Conservation (phyloP, 148 eudicot species). For the Diospyros kaki region DNA sequence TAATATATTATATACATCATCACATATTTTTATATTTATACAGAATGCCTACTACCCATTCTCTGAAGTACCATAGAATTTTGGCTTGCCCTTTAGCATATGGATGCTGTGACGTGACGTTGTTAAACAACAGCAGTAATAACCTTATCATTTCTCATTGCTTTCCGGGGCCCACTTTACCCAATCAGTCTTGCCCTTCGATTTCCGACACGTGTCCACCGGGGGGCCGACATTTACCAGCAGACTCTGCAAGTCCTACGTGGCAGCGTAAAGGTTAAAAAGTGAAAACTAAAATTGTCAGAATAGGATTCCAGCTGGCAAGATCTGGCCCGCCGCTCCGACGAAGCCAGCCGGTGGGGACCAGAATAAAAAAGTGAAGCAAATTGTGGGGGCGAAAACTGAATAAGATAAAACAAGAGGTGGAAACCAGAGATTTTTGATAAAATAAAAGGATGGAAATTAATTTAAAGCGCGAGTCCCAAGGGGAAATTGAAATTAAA, state of each 20-base stretch:
- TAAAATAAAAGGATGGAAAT: not conserved
- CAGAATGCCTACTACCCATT: too few species aligned
- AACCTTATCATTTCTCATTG: not conserved
- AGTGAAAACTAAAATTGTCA: not conserved
- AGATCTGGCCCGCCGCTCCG: conserved; percentile 3
- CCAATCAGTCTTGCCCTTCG: not conserved
- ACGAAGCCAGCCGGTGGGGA: conserved; percentile 20
- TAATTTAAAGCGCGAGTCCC: conserved; percentile 16
- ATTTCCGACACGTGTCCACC: not conserved
- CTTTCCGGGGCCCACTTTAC: not conserved
- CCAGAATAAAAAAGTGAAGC: not conserved
- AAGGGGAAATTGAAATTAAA: not conserved
- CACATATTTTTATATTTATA: too few species aligned
- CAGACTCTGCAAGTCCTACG: not conserved
- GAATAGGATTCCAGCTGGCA: not conserved
- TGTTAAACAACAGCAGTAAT: not conserved
- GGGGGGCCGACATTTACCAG: not conserved
- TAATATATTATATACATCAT: too few species aligned
- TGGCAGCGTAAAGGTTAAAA: not conserved
- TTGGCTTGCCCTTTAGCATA: not conserved
- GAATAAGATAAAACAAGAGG: conserved; percentile 11
- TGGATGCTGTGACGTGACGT: not conserved
- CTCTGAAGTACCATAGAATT: too few species aligned
- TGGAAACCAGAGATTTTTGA: not conserved
- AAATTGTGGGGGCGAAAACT: not conserved